phyloP scores from a whole-genome alignment of 148 eudicot species.

The Polygonum aviculare region DNA sequence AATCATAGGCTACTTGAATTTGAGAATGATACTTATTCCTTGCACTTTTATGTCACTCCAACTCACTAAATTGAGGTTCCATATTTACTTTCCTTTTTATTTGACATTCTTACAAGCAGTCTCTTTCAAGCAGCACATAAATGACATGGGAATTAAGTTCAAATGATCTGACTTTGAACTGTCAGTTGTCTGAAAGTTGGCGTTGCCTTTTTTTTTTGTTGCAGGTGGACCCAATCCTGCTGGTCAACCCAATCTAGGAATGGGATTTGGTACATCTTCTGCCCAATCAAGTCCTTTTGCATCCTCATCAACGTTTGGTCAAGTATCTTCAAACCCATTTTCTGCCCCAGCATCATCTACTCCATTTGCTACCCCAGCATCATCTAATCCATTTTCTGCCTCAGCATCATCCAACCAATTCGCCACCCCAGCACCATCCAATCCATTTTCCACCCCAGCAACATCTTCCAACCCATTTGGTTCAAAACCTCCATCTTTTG shows the following conservation, averaged over 20 bases:
- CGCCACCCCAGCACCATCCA: neutral
- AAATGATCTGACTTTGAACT: neutral
- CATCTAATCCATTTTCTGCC: neutral
- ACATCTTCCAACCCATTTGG: slow-evolving; percentile 27
- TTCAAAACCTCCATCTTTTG: slow-evolving; percentile 45
- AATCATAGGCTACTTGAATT: neutral
- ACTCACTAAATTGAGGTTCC: neutral
- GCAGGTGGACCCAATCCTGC: slow-evolving; percentile 89
- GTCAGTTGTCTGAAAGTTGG: neutral
- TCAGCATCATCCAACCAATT: neutral
- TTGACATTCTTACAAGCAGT: neutral
- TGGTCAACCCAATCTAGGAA: slow-evolving; percentile 44
- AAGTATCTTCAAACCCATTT: slow-evolving; percentile 61
- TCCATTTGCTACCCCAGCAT: slow-evolving; percentile 16
- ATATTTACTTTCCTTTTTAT: neutral
- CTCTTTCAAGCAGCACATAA: neutral
- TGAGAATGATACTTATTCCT: neutral
- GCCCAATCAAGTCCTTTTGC: slow-evolving; percentile 43
- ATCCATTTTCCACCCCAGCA: neutral
- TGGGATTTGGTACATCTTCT: slow-evolving; percentile 38
- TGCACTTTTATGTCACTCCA: neutral
- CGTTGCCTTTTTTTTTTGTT: slow-evolving; percentile 3
- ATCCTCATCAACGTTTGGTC: slow-evolving; percentile 52
- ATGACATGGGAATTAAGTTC: neutral
- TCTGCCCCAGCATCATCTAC: slow-evolving; percentile 54